Base-by-base conservation (phyloP, 345 rosid genomes). In the Reutealis trisperma region DNA sequence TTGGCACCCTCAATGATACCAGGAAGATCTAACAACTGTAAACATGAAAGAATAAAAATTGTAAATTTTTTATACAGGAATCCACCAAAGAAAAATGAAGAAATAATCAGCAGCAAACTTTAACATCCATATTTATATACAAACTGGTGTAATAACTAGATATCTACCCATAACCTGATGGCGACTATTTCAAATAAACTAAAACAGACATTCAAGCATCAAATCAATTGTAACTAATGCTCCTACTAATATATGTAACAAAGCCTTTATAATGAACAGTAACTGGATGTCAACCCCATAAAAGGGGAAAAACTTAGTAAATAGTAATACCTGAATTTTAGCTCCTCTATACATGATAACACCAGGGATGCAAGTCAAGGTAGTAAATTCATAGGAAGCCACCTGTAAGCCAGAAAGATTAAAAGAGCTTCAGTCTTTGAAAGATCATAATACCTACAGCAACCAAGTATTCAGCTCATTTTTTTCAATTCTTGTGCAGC, bases 1-100 rank as follows among this genome's bases (percentile, higher is more conserved):
- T 96, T 96, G 44, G 98, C 99, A 84, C 99, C 99, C 87, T 96
- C 99, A 68, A 96, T 96, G 78, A 96, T 96, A 78, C 99, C 98
- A 74, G 98, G 98, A 54, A 96, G 98, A 87, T 96, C 98, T 82
- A 96, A 83, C 79, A 96, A 81, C 99, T 96, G 93, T 77, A 75
- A 81, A 73, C 52, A 79, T 52, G 22, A 62, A 44, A 49, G 32
- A 57, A 42, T 61, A 55, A 45, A 5, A 63, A 30, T 47, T 66
- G 27, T 6, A 21, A 5, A 13, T 21, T 62, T 14, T 21, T 8
- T 49, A 51, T 55, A 42, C 37, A 44, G 22, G 16, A 10, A 61
- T 10, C 44, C 44, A 27, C 7, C 1, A 64, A 60, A 34, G n/a
- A 49, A 3, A 74, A 67, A 27, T 37, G 37, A 52, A 52, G 4